A percentile compares a stretch with the other conserved stretches of the same genome.
These are phyloP conservation scores for Acer saccharum DNA, from an alignment of 345 rosid species.

Conservation along the genomic window DNA sequence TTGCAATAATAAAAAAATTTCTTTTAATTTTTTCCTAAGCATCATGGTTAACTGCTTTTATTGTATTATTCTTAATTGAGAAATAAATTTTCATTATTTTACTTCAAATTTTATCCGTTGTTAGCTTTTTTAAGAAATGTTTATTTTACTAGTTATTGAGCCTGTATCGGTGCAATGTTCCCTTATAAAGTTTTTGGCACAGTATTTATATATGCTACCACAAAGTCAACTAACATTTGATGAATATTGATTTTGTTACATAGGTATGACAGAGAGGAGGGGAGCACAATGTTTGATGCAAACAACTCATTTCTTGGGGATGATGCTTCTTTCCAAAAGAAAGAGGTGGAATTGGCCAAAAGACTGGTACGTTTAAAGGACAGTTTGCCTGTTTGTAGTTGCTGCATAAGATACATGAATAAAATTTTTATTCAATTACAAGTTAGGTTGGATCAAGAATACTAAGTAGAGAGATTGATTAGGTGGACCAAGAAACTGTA, in stretches of 20 bases:
- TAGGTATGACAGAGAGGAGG: slow-evolving; percentile 97
- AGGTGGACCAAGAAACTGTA: background rate
- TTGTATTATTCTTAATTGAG: background rate
- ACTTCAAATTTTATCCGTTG: background rate
- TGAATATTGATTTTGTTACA: slow-evolving; percentile 5
- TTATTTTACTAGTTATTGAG: background rate
- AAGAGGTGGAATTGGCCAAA: slow-evolving; percentile 88
- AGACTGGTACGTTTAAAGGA: slow-evolving; percentile 56
- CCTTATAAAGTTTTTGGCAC: background rate
- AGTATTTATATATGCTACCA: background rate
- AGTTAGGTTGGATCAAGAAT: background rate
- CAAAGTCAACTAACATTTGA: background rate
- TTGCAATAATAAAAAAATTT: background rate
- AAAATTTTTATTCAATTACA: background rate
- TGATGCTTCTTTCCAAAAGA: slow-evolving; percentile 83
- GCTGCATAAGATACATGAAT: background rate
- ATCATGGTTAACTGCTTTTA: background rate
- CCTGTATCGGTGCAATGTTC: background rate
- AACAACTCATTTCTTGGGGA: slow-evolving; percentile 85
- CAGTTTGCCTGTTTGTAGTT: background rate
- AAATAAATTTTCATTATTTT: background rate
- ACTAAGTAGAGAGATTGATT: slow-evolving; percentile 5
- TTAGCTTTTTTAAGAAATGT: background rate
- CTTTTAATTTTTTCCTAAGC: background rate
- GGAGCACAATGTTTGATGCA: slow-evolving; percentile 71